Percentiles rank a stretch among this genome's conserved stretches.
phyloP scores from a whole-genome alignment of 306 rosid species.

The Acacia acuminata region DNA sequence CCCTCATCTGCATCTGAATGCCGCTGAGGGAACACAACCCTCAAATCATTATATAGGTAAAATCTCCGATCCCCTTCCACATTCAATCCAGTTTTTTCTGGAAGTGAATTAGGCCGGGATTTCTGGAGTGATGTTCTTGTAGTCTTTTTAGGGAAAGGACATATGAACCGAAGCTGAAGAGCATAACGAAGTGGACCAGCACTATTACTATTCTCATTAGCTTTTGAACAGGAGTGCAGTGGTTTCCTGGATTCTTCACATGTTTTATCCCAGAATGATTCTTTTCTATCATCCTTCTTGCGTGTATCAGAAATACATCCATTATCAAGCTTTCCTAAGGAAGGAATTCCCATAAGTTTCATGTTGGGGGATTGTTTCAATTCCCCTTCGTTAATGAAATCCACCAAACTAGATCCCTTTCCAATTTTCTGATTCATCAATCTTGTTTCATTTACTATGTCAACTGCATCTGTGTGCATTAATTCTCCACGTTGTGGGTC shows the following conservation, averaged over 20 bases:
- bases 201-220: constrained; percentile 52
- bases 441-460: constrained; percentile 31
- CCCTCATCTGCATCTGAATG: constrained; percentile 98
- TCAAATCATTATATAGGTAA: constrained; percentile 83
- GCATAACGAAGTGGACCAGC: constrained; percentile 88
- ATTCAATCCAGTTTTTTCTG: constrained; percentile 52
- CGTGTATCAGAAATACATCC: constrained; percentile 26
- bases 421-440: constrained; percentile 41
- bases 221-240: constrained; percentile 51
- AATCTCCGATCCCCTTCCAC: constrained; percentile 70
- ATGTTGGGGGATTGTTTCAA: constrained; percentile 31
- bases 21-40: constrained; percentile 97
- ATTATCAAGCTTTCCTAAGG: constrained; percentile 35
- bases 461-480: constrained; percentile 41
- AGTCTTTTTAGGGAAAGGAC: constrained; percentile 70
- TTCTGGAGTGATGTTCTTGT: constrained; percentile 56
- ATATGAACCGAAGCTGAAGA: constrained; percentile 89
- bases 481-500: constrained; percentile 32
- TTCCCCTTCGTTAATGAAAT: constrained; percentile 47
- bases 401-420: constrained; percentile 41
- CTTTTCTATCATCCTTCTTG: constrained; percentile 50
- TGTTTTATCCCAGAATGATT: constrained; percentile 45
- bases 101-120: constrained; percentile 51
- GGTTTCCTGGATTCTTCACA: constrained; percentile 56
- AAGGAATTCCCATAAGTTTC: constrained; percentile 30